These are phyloP conservation scores for Sarocladiaceae sp. DNA, from an alignment of 2,329 filamentous ascomycete genomes.

Conservation along the genomic window DNA sequence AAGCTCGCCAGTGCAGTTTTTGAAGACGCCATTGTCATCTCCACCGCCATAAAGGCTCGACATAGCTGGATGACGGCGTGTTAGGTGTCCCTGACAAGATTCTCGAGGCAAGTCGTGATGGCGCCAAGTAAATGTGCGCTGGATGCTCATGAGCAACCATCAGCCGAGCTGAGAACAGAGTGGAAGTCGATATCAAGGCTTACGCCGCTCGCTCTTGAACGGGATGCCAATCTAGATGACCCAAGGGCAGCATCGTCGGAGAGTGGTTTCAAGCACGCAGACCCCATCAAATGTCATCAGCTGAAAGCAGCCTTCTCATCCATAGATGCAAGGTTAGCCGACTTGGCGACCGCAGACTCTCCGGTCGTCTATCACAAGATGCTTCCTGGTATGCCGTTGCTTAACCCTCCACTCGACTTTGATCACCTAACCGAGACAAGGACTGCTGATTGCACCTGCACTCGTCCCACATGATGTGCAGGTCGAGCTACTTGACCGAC, in stretches of 20 bases:
- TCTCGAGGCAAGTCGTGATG: constrained; percentile 1
- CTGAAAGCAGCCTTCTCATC: constrained; percentile 37
- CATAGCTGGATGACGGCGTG: too few species aligned
- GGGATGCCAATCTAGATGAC: constrained; percentile 53
- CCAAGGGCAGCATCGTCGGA: constrained; percentile 29
- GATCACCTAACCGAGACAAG: constrained; percentile 35
- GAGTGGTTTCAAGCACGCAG: constrained; percentile 39
- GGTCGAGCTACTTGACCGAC: constrained; percentile 58
- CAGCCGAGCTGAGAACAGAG: constrained; percentile 58
- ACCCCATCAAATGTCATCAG: constrained; percentile 34
- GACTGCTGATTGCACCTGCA: constrained; percentile 70
- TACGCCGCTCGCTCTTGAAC: constrained; percentile 42
- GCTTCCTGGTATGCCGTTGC: constrained; percentile 55
- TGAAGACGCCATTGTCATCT: too few species aligned
- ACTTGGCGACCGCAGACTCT: constrained; percentile 29
- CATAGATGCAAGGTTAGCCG: constrained; percentile 27
- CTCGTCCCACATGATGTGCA: constrained; percentile 68
- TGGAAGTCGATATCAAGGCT: constrained; percentile 72
- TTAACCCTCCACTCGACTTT: background rate
- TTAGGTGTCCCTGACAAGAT: constrained; percentile 2
- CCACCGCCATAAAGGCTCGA: too few species aligned
- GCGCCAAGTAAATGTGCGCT: constrained; percentile 31
- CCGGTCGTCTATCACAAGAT: constrained; percentile 58
- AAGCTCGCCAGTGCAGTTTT: too few species aligned
- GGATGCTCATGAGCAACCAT: constrained; percentile 74